Base-by-base conservation (phyloP, 768 basidiomycete genomes). In the Coprinopsis sp. region DNA sequence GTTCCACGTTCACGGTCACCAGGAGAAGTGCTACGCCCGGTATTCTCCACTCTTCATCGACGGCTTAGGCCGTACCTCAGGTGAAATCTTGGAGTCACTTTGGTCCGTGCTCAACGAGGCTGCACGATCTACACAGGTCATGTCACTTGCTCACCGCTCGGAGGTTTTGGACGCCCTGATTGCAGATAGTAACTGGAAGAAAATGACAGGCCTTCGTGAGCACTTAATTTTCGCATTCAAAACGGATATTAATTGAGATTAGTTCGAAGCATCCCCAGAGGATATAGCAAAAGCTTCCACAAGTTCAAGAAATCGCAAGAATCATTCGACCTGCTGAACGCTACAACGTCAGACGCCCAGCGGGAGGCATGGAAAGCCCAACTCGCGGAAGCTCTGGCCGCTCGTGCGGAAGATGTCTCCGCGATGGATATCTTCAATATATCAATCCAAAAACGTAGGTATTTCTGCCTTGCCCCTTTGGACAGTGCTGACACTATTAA, bases 151-250 rank as follows among this genome's bases (percentile, higher is more conserved):
- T 0, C 63, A 66, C 13, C 7, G 55, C 0, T 45, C 56, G 2
- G 66, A 70, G 41, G 31, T 61, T 0, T 34, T 64, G 11, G 58
- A 69, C 38, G 58, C 62, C 22, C 51, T 60, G 33, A 67, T 66
- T 64, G 50, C 50, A 8, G 62, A 69, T 24, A 62, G 53, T 0
- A 67, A 69, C 37, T 66, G 58, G 55, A 64, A 64, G 24, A 69
- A 66, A 29, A 33, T 60, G 29, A 11, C 34, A 12, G 38, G 27
- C 29, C 22, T 37, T 24, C 31, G 37, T 34, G 18, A 34, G 44
- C 39, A 46, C 31, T 40, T 38, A 30, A 24, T 19, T 37, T 11
- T 48, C 2, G n/a, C 23, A 30, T 34, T 23, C 2, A 18, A 11
- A 14, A 12, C 16, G 2, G 24, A 28, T 28, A 12, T 6, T n/a